Base-by-base conservation (phyloP, 441 rosid species). In the Melastoma candidum region DNA sequence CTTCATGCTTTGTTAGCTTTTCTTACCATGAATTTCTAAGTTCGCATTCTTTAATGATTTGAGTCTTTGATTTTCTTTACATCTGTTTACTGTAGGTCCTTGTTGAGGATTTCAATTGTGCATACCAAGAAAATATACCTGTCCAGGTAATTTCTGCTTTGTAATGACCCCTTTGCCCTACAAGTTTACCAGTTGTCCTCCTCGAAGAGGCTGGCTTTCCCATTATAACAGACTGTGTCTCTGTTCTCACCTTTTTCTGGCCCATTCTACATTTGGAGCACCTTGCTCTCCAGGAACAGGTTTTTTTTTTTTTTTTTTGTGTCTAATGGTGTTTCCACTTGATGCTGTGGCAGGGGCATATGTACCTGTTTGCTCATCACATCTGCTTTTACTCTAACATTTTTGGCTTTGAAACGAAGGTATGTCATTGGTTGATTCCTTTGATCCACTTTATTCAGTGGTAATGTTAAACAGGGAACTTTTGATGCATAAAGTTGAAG, bases 371-470 rank as follows among this genome's bases (percentile, higher is more conserved):
- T 65, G 60, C 72, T 50, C 89, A 61, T 59, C 69, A 69, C 64
- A 77, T 88, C 66, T 92, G 98, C 77, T 92, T 92, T 73, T 92
- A 92, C 68, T 88, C 98, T 47, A 92, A 92, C 77, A 92, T 92
- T 59, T 88, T 92, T 79, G 98, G 98, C 49, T 92, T 80, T 78
- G 98, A 92, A 80, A 92, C 98, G 46, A 92, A 92, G 95, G 97
- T 88, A 76, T 51, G 22, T 22, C 41, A 10, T 36, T 36, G 7
- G 41, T 36, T 36, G 41, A 36, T 36, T 29, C 8, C 41, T 0
- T 36, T 36, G 6, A 4, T 36, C 41, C 41, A 36, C 41, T 36
- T 36, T 36, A 36, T 36, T 36, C 8, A 36, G 8, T 36, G 41
- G 41, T 4, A 4, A 36, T 3, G 41, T 36, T 36, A 36, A 36